Evolutionary conservation across 345 rosid species (phyloP).

Genomic region (Eutrema japonicum): DNA sequence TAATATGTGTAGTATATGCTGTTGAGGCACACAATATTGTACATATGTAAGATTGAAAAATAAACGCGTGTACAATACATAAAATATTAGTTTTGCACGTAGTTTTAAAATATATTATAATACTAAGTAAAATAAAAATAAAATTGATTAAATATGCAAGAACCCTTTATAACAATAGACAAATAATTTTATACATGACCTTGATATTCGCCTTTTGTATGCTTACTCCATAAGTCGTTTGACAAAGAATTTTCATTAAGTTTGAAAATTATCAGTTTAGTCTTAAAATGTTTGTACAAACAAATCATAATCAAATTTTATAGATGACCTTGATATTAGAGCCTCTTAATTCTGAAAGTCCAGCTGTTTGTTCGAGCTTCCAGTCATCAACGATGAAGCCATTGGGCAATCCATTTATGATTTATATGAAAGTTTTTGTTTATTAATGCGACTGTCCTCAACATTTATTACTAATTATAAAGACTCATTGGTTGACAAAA

Average conservation of each 20-base stretch:
- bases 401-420: conserved; percentile 37
- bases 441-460: conserved; percentile 34
- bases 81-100: too few species aligned
- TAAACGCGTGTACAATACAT: too few species aligned
- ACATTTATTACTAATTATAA: conserved; percentile 30
- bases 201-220: conserved; percentile 4
- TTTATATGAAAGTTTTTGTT: conserved; percentile 3
- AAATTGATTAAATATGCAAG: too few species aligned
- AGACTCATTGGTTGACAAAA: conserved; percentile 14
- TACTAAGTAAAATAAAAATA: too few species aligned
- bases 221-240: not conserved
- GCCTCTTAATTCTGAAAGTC: conserved; percentile 17
- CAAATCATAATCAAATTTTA: not conserved
- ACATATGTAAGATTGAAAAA: too few species aligned
- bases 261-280: not conserved
- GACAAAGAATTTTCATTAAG: not conserved
- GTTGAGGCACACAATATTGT: too few species aligned
- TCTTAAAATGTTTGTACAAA: not conserved
- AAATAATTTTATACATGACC: not conserved
- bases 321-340: conserved; percentile 23
- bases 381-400: conserved; percentile 29
- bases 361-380: conserved; percentile 40
- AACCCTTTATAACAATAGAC: not conserved
- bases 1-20: too few species aligned
- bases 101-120: too few species aligned